Percentiles rank a stretch among this genome's conserved stretches.
Evolutionary conservation across 805 yeast genomes (phyloP).

Genomic region (Candida maris): DNA sequence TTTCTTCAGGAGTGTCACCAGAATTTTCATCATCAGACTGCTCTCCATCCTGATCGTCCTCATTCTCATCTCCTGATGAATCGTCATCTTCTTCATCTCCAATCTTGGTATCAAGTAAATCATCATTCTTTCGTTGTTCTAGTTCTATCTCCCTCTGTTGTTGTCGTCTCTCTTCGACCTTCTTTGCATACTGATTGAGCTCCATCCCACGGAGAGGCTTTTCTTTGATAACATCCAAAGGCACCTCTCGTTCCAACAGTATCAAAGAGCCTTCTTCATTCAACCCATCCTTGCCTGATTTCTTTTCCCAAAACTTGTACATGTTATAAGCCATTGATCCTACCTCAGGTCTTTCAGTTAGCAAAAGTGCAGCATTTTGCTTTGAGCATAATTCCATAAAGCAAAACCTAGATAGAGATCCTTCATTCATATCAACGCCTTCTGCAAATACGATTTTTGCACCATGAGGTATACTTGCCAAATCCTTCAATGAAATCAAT

Average conservation of each 20-base stretch:
- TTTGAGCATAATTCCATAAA: slow-evolving; percentile 55
- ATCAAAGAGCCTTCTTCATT: slow-evolving; percentile 63
- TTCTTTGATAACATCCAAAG: slow-evolving; percentile 40
- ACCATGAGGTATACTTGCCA: slow-evolving; percentile 48
- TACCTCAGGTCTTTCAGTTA: slow-evolving; percentile 62
- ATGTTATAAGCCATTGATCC: slow-evolving; percentile 49
- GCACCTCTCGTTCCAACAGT: slow-evolving; percentile 40
- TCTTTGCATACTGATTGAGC: slow-evolving; percentile 43
- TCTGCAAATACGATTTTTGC: slow-evolving; percentile 81
- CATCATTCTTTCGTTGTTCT: slow-evolving; percentile 32
- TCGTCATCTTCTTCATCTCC: slow-evolving; percentile 30
- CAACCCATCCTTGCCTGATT: slow-evolving; percentile 34
- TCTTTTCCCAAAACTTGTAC: slow-evolving; percentile 49
- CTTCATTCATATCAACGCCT: slow-evolving; percentile 60
- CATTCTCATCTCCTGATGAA: slow-evolving; percentile 14
- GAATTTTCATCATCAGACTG: slow-evolving; percentile 2
- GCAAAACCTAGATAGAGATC: slow-evolving; percentile 54
- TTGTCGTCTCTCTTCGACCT: slow-evolving; percentile 44
- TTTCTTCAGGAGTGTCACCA: slow-evolving; percentile 7
- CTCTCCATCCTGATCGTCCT: slow-evolving; percentile 15
- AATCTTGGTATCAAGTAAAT: slow-evolving; percentile 30
- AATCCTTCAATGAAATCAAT: slow-evolving; percentile 52
- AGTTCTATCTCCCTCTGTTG: slow-evolving; percentile 32
- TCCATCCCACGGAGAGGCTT: slow-evolving; percentile 50
- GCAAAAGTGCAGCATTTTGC: slow-evolving; percentile 63